Evolutionary conservation across 805 yeast genomes (phyloP).

Genomic region (Grigorovia jiainica): DNA sequence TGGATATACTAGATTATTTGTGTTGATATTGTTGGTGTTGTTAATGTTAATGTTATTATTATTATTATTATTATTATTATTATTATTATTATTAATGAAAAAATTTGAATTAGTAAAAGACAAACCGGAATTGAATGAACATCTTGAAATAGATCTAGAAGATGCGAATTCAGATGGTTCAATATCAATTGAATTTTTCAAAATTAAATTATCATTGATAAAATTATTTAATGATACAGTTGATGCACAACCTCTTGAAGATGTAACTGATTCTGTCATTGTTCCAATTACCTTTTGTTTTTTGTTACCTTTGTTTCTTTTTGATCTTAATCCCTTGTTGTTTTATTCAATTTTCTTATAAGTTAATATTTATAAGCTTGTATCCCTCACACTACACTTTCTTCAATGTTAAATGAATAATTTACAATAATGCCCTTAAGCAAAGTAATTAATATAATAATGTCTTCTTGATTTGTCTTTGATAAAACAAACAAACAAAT

Average conservation of each 20-base stretch:
- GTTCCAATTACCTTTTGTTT: no score
- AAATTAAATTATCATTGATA: slow-evolving; percentile 12
- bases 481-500: no score
- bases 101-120: slow-evolving; percentile 69
- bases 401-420: neutral
- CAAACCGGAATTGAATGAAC: slow-evolving; percentile 55
- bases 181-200: slow-evolving; percentile 15
- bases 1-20: no score
- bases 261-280: slow-evolving; percentile 17
- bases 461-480: no score
- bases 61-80: slow-evolving; percentile 35
- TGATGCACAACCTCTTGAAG: slow-evolving; percentile 16
- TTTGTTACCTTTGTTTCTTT: neutral
- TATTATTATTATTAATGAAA: slow-evolving; percentile 56
- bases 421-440: no score
- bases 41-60: slow-evolving; percentile 12
- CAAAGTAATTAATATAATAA: no score
- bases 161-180: slow-evolving; percentile 19
- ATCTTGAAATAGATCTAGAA: slow-evolving; percentile 53
- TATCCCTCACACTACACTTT: neutral
- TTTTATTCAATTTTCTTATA: no score
- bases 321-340: neutral
- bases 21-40: neutral
- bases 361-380: no score
- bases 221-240: slow-evolving; percentile 9